phyloP scores from a whole-genome alignment of 352 stramenopile genomes.

The Globisporangium canariense region DNA sequence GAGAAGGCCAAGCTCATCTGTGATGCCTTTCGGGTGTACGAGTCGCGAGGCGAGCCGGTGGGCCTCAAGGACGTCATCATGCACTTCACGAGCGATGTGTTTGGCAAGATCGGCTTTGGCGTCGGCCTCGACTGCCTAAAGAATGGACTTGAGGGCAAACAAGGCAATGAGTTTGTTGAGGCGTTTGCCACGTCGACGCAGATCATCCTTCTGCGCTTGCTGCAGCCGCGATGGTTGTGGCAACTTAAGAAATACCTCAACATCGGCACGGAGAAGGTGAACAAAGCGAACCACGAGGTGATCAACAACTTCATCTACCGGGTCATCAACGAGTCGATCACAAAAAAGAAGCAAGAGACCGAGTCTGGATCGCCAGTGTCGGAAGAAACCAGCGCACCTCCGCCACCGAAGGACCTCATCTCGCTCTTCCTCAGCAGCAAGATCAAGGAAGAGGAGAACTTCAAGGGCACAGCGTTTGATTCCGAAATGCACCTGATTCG shows the following conservation, averaged over 20 bases:
- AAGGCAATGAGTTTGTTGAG: neutral
- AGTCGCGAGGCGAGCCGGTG: slow-evolving; percentile 5
- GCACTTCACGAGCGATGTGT: slow-evolving; percentile 68
- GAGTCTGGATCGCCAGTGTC: neutral
- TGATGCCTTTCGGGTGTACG: neutral
- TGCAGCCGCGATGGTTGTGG: neutral
- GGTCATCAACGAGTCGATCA: slow-evolving; percentile 8
- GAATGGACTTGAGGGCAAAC: no score
- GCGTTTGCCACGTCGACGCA: neutral
- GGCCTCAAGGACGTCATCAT: slow-evolving; percentile 41
- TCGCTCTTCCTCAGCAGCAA: slow-evolving; percentile 29
- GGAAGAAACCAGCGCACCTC: no score
- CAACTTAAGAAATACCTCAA: neutral
- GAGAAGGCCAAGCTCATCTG: slow-evolving; percentile 12
- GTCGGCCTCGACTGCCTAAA: slow-evolving; percentile 32
- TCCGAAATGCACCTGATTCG: slow-evolving; percentile 18
- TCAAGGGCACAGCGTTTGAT: slow-evolving; percentile 15
- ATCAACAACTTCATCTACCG: slow-evolving; percentile 1
- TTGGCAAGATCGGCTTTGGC: slow-evolving; percentile 69
- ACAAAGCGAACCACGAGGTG: neutral
- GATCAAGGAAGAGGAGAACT: slow-evolving; percentile 25
- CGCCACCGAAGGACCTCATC: slow-evolving; percentile 24
- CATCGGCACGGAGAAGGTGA: neutral
- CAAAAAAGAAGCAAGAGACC: neutral
- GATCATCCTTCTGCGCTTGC: neutral